Evolutionary conservation across 306 rosid species (phyloP), one percentile per base, ranked within the genome.

Genomic region (Datisca glomerata): DNA sequence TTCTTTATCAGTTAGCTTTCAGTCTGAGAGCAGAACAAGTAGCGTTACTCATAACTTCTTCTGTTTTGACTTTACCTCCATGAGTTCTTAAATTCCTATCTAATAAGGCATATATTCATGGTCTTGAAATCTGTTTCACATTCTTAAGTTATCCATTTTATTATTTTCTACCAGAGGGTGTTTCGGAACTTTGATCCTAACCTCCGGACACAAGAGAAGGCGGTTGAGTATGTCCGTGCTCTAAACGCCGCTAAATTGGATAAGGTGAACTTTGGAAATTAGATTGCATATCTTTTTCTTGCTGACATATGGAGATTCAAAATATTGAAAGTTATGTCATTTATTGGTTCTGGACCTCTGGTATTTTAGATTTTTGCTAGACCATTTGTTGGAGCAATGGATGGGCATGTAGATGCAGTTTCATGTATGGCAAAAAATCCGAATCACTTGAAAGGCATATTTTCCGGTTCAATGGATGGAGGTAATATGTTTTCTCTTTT

Each of bases 391-490:
- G 93, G 95, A 55, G 95, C 95, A 25, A 72, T 89, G 95, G 98
- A 89, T 49, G 94, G 95, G 35, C 98, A 89, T 75, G 4, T 65
- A 5, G 98, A 89, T n/a, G 69, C 93, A 2, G 24, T 89, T 57
- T 84, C 95, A 0, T 80, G 81, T 62, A 84, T 84, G 98, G 68
- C 86, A 0, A 89, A 80, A 75, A 77, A 89, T 50, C 84, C 79
- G 4, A 77, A 64, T 74, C 91, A 80, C 63, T 70, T 89, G 95
- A 78, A 59, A 61, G 73, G 78, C 43, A 51, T 89, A 35, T 89
- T 89, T 57, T 80, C 98, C 1, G 95, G 95, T 46, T 77, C 98
- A 11, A 72, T 80, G 91, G 98, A 89, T 75, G 98, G 98, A 73
- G 95, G 98, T 89, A 75, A 49, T 58, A 64, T 15, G 18, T 28